phyloP scores from a whole-genome alignment of 331 rosid genomes.

The Dryas integrifolia region DNA sequence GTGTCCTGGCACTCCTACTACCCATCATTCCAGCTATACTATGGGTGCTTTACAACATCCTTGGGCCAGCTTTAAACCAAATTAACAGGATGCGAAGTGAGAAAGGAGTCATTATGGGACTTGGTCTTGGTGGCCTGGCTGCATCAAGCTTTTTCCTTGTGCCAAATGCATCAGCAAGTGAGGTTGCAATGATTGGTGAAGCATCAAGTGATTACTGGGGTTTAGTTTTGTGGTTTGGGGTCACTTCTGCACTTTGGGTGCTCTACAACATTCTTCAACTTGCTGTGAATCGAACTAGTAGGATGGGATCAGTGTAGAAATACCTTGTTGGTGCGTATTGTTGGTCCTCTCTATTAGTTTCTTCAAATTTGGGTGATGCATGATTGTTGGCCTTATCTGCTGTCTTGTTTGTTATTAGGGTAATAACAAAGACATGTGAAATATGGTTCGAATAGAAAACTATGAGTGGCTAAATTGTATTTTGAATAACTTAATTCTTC shows the following conservation, averaged over 20 bases:
- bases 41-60: conserved; percentile 14
- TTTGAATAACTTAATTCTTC: not conserved
- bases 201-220: not conserved
- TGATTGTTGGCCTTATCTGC: too few species aligned
- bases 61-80: conserved; percentile 18
- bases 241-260: not conserved
- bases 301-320: too few species aligned
- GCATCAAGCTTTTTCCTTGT: too few species aligned
- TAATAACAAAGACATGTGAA: too few species aligned
- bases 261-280: not conserved
- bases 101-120: not conserved
- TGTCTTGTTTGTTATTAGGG: too few species aligned
- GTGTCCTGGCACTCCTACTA: not conserved
- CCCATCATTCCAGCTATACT: conserved; percentile 11
- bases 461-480: not conserved
- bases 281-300: too few species aligned
- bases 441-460: too few species aligned
- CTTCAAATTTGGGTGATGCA: too few species aligned
- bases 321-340: too few species aligned
- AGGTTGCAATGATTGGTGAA: not conserved
- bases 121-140: too few species aligned
- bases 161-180: not conserved
- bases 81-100: conserved; percentile 7
- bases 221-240: not conserved
- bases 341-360: too few species aligned